A percentile compares a stretch with the other conserved stretches of the same genome.
These are phyloP conservation scores for Colletotrichum melonis DNA, from an alignment of 2,329 filamentous ascomycete genomes.

Conservation along the genomic window DNA sequence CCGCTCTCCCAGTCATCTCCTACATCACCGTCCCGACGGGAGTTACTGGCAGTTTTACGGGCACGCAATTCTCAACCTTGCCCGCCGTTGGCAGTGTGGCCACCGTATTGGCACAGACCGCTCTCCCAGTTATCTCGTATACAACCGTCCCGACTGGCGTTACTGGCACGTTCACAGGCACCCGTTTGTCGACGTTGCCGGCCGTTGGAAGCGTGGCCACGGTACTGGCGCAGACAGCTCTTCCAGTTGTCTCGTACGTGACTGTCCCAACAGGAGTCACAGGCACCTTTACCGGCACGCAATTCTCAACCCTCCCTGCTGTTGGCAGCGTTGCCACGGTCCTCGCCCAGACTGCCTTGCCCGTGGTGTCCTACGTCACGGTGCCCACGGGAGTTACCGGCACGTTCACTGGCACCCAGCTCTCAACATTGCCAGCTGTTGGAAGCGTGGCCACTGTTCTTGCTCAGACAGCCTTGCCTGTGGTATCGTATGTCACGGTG, in stretches of 20 bases:
- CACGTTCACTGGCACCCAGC: constrained; percentile 4
- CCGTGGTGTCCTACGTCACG: not conserved
- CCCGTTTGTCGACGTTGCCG: not conserved
- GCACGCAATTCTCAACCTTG: constrained; percentile 3
- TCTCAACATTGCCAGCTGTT: not conserved
- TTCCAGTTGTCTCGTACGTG: not conserved
- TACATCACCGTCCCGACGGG: not conserved
- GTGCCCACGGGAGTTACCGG: not conserved
- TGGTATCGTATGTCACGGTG: not conserved
- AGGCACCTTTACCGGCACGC: constrained; percentile 11
- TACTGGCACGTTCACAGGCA: not conserved
- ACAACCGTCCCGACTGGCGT: not conserved
- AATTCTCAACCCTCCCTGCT: not conserved
- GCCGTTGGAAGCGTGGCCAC: not conserved
- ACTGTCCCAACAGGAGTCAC: not conserved
- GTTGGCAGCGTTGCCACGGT: not conserved
- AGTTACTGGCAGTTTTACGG: not conserved
- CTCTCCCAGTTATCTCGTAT: not conserved
- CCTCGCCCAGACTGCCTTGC: not conserved
- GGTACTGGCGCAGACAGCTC: not conserved
- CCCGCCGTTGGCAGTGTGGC: not conserved
- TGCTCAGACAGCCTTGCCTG: not conserved
- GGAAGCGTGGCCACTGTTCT: not conserved
- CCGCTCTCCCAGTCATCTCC: not conserved
- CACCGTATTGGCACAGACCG: not conserved